Base-by-base conservation (phyloP, 192 early-diverging fungal genomes). In the Gaertneriomyces semiglobifer region DNA sequence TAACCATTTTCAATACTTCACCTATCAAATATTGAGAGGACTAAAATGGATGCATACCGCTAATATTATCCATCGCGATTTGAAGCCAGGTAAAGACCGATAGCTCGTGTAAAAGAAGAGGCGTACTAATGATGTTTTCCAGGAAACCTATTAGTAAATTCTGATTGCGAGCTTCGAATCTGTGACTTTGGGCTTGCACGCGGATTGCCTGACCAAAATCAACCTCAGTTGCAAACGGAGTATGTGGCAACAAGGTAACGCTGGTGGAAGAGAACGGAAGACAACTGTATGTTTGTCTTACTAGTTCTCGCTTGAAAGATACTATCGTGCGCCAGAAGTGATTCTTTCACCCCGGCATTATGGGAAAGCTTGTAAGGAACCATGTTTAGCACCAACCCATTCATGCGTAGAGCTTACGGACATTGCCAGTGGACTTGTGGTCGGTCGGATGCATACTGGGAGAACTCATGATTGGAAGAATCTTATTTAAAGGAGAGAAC, bases 41-140 rank as follows among this genome's bases (percentile, higher is more conserved):
- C 86, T 99, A 59, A 99, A 99, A 75, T 96, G 93, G 72, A 94
- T 99, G 81, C 97, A 99, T 73, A 95, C 95, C 16, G 97, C 95
- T 41, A 94, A 94, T 68, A 92, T 99, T 18, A 78, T 98, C 18
- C 95, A 99, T 74, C 91, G 95, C 65, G 97, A 99, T 83, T 81
- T 99, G 51, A 99, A 99, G 77, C 97, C 97, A 44, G 73, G 73
- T 74, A 47, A 6, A 60, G n/a, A 52, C 0, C 4, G 6, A 5
- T 5, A 5, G n/a, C 5, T 6, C n/a, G 16, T 33, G 16, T 5
- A 0, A 39, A 0, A 11, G 14, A 38, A 38, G 38, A 58, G 14
- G 5, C 14, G 33, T 16, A 51, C 63, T 42, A n/a, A 58, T 38
- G 4, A 51, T 44, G 6, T 60, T 16, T 25, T 12, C 0, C 25